Evolutionary conservation across 176 grass and related monocot genomes (phyloP).

Genomic region (Alopecurus myosuroides): DNA sequence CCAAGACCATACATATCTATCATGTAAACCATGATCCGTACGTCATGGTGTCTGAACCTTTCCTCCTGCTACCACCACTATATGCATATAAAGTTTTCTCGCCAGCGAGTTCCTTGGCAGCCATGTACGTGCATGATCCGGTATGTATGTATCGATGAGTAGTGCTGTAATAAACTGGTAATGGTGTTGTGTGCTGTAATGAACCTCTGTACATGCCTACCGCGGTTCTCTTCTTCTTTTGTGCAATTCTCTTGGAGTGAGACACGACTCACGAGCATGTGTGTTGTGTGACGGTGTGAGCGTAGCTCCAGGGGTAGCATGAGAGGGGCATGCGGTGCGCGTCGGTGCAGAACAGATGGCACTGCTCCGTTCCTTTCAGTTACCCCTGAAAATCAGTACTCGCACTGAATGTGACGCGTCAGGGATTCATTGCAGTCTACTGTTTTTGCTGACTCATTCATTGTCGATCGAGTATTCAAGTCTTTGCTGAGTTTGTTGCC

Average conservation of each 20-base stretch:
- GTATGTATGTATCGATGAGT: not conserved
- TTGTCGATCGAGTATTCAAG: not conserved
- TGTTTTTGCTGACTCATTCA: not conserved
- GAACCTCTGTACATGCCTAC: not conserved
- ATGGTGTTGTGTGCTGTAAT: slow-evolving; percentile 4
- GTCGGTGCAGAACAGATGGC: not conserved
- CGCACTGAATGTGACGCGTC: slow-evolving; percentile 23
- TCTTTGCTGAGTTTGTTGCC: not conserved
- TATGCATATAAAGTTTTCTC: not conserved
- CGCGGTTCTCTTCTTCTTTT: not conserved
- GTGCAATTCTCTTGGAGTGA: too few relatives aligned
- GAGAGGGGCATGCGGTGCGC: not conserved
- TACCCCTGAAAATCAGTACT: not conserved
- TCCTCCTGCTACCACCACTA: not conserved
- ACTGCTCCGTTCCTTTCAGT: not conserved
- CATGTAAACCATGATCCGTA: too few relatives aligned
- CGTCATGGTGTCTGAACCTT: not conserved
- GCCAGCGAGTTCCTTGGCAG: not conserved
- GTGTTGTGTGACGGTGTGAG: not conserved
- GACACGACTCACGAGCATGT: too few relatives aligned
- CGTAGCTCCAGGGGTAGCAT: not conserved
- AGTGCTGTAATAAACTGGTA: not conserved
- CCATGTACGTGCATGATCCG: not conserved
- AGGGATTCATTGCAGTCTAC: not conserved
- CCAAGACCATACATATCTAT: too few relatives aligned